Percentiles rank a stretch among this genome's conserved stretches.
These are phyloP conservation scores for Microcera coccophila DNA, from an alignment of 2,329 filamentous ascomycete species.

Conservation along the genomic window DNA sequence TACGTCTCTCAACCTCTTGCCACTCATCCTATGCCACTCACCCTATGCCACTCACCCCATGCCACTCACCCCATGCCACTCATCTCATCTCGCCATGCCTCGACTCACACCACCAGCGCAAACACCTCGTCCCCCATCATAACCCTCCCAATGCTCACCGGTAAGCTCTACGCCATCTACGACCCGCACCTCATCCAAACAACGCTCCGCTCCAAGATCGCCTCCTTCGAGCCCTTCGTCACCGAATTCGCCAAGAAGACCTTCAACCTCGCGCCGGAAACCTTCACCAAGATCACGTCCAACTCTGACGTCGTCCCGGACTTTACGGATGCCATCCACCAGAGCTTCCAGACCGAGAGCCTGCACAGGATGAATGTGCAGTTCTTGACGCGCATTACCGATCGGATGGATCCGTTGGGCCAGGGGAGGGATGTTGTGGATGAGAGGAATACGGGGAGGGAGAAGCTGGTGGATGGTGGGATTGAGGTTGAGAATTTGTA, in stretches of 20 bases:
- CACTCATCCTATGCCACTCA: not conserved
- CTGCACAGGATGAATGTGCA: conserved; percentile 29
- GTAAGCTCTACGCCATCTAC: conserved; percentile 44
- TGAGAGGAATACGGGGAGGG: conserved; percentile 9
- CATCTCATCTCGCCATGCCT: not conserved
- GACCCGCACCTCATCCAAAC: conserved; percentile 37
- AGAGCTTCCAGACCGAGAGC: conserved; percentile 31
- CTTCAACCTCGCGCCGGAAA: conserved; percentile 33
- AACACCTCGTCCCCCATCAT: conserved; percentile 32
- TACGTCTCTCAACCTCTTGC: conserved; percentile 17
- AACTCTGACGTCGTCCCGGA: conserved; percentile 17
- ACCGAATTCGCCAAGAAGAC: conserved; percentile 36
- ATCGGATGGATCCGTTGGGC: conserved; percentile 13
- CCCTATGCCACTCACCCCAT: not conserved
- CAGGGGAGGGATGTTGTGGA: conserved; percentile 2
- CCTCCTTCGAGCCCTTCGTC: conserved; percentile 42
- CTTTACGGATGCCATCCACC: conserved; percentile 31
- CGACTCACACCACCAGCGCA: conserved; percentile 22
- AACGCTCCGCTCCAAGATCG: conserved; percentile 37
- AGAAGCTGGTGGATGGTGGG: conserved; percentile 10
- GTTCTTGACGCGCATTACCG: conserved; percentile 12
- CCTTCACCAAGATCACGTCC: conserved; percentile 21
- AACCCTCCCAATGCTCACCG: conserved; percentile 42
- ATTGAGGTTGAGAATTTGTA: conserved; percentile 36
- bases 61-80: not conserved